Conservation (phyloP, 1,139 yeast species). For the Meyerozyma sp. region DNA sequence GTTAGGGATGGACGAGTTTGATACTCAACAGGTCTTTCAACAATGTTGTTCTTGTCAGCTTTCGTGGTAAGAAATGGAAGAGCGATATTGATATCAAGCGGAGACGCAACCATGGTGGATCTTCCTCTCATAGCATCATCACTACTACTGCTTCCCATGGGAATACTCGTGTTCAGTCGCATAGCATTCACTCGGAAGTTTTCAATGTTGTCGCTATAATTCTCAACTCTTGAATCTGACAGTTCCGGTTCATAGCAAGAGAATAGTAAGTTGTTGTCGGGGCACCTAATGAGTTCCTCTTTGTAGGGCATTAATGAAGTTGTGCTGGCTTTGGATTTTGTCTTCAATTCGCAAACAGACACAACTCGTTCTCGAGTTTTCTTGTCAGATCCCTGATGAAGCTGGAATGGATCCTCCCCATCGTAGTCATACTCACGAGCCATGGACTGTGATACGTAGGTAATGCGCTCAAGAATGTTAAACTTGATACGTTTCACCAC, state of each 20-base stretch:
- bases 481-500: conserved; percentile 67
- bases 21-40: conserved; percentile 18
- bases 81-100: conserved; percentile 42
- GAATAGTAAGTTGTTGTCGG: conserved; percentile 55
- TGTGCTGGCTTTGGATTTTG: conserved; percentile 39
- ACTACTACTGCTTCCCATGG: background rate
- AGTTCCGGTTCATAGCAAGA: conserved; percentile 44
- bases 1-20: background rate
- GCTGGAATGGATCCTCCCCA: conserved; percentile 35
- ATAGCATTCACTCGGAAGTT: background rate
- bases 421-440: conserved; percentile 56
- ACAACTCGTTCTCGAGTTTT: conserved; percentile 48
- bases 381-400: conserved; percentile 13
- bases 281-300: conserved; percentile 55
- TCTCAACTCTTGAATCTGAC: conserved; percentile 7
- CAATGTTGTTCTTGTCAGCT: conserved; percentile 26
- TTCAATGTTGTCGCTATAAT: conserved; percentile 11
- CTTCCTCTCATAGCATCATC: conserved; percentile 7
- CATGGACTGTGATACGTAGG: conserved; percentile 53
- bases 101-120: conserved; percentile 35
- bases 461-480: conserved; percentile 66
- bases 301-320: conserved; percentile 43
- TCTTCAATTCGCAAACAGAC: conserved; percentile 58
- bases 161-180: background rate
- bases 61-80: conserved; percentile 43